phyloP scores from a whole-genome alignment of 2,329 filamentous ascomycete species.

The Cercospora zeina region DNA sequence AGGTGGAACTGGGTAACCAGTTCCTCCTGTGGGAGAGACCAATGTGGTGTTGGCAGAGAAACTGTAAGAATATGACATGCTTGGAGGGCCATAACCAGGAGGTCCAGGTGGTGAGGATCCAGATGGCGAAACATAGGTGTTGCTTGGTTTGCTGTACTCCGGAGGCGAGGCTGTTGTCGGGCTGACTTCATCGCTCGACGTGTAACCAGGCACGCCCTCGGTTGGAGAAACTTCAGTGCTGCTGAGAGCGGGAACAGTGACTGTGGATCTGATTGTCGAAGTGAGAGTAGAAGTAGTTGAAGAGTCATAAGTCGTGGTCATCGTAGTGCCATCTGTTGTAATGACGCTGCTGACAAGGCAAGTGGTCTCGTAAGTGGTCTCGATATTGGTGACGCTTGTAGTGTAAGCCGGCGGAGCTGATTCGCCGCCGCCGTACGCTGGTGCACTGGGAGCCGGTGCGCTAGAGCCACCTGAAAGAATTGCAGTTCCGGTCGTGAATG shows the following conservation, averaged over 20 bases:
- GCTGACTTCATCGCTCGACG: constrained; percentile 13
- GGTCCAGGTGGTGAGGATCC: constrained; percentile 1
- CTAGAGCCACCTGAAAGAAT: constrained; percentile 13
- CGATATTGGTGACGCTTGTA: constrained; percentile 21
- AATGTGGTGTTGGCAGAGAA: constrained; percentile 14
- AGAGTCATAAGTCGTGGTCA: constrained; percentile 26
- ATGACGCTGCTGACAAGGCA: constrained; percentile 23
- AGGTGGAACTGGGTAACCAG: constrained; percentile 17
- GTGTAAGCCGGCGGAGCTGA: constrained; percentile 13
- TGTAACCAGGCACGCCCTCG: constrained; percentile 9
- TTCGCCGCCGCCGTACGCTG: neutral
- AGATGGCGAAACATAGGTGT: constrained; percentile 13
- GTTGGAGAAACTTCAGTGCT: constrained; percentile 23
- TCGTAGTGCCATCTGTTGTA: constrained; percentile 24
- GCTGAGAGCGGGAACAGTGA: constrained; percentile 18
- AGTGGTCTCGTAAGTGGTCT: constrained; percentile 25
- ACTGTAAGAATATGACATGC: constrained; percentile 13
- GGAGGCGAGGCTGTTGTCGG: constrained; percentile 16
- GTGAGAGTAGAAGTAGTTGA: constrained; percentile 26
- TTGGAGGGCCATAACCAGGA: constrained; percentile 2
- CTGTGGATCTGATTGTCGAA: constrained; percentile 21
- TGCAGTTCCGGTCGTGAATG: constrained; percentile 19
- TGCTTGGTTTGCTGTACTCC: constrained; percentile 1
- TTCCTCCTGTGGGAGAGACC: constrained; percentile 11
- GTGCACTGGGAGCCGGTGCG: constrained; percentile 8